These are phyloP conservation scores for Pyrenula massariospora DNA, from an alignment of 495 filamentous ascomycete species.

Conservation along the genomic window DNA sequence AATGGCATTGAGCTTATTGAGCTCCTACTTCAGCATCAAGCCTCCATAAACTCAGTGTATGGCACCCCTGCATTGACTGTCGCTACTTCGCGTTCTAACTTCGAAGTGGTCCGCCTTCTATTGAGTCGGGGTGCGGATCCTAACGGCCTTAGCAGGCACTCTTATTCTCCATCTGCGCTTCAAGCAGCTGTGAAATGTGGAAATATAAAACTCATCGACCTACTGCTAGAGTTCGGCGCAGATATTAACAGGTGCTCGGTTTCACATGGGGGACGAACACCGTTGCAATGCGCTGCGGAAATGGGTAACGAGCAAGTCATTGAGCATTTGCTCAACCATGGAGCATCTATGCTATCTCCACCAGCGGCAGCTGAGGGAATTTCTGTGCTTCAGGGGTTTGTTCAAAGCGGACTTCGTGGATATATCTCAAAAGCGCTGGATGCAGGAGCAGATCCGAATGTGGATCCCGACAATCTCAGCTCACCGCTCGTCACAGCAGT, in stretches of 20 bases:
- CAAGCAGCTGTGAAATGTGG: not conserved
- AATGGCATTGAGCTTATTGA: not conserved
- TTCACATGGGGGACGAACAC: not conserved
- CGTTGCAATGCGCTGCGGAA: not conserved
- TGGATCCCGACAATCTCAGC: not conserved
- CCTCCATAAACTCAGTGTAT: not conserved
- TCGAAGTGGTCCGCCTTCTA: not conserved
- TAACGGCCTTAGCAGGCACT: not conserved
- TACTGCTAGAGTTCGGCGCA: constrained; percentile 10
- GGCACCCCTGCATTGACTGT: not conserved
- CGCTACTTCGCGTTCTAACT: not conserved
- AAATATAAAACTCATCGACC: not conserved
- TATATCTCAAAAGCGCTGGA: not conserved
- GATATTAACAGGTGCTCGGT: not conserved
- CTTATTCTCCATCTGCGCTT: not conserved
- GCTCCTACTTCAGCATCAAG: not conserved
- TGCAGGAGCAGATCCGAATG: not conserved
- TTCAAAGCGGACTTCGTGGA: not conserved
- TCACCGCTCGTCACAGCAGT: not conserved
- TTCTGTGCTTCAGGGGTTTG: not conserved
- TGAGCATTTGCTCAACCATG: not conserved
- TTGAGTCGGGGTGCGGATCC: not conserved
- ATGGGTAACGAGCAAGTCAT: not conserved
- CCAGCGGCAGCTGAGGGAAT: not conserved
- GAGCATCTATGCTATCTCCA: not conserved